Conservation (phyloP, 371 early-diverging fungal species). For the Nematocida sp. region DNA sequence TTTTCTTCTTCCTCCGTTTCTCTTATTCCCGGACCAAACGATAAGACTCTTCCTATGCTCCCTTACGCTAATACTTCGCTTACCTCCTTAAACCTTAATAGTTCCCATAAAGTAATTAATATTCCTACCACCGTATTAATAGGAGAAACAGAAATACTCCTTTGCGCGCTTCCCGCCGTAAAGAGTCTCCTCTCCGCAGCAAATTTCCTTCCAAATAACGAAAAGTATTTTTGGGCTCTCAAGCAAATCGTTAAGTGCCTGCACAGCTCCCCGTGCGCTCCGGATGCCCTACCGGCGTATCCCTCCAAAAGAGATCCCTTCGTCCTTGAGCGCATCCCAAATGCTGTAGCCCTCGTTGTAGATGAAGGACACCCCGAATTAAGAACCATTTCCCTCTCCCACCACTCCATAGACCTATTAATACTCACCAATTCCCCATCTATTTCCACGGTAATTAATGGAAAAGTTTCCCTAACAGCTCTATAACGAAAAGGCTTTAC, state of each 20-base stretch:
- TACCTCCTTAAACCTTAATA: too few relatives aligned
- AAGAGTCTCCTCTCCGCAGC: too few relatives aligned
- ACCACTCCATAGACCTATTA: background rate
- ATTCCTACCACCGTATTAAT: too few relatives aligned
- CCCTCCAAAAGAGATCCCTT: constrained; percentile 9
- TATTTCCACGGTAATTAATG: too few relatives aligned
- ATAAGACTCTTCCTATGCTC: background rate
- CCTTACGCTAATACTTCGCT: too few relatives aligned
- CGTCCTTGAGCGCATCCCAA: constrained; percentile 11
- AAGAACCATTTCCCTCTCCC: background rate
- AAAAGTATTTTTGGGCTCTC: constrained; percentile 29
- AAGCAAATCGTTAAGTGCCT: constrained; percentile 1
- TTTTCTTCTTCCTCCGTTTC: background rate
- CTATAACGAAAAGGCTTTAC: too few relatives aligned
- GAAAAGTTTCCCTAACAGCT: too few relatives aligned
- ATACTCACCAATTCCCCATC: background rate
- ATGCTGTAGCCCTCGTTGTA: constrained; percentile 18
- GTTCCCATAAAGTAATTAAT: too few relatives aligned
- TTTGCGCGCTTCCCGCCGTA: too few relatives aligned
- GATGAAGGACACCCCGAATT: background rate
- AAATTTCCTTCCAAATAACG: too few relatives aligned
- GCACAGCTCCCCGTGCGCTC: constrained; percentile 36
- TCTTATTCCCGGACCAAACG: constrained; percentile 8
- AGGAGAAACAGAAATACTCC: too few relatives aligned
- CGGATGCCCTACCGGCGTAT: constrained; percentile 14